These are phyloP conservation scores for Entrophospora sp. DNA, from an alignment of 192 early-diverging fungal species.

Conservation along the genomic window DNA sequence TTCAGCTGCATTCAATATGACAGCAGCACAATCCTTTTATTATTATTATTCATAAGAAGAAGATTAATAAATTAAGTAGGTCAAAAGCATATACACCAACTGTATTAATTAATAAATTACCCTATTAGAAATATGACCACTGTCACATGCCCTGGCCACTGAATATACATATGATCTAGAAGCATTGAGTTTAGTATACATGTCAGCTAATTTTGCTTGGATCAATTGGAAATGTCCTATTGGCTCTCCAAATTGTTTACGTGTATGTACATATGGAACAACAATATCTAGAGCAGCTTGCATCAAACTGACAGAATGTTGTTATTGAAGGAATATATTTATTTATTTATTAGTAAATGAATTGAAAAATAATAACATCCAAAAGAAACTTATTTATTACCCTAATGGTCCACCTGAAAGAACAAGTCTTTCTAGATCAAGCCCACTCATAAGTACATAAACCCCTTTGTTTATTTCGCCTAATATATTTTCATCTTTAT, in stretches of 20 bases:
- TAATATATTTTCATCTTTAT: constrained; percentile 69
- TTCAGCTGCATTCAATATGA: constrained; percentile 88
- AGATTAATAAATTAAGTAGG: no score
- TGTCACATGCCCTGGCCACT: constrained; percentile 79
- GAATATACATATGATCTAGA: constrained; percentile 87
- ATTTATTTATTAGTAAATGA: no score
- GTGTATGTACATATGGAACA: constrained; percentile 77
- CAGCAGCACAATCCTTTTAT: constrained; percentile 87
- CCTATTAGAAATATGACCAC: constrained; percentile 68
- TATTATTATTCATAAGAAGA: no score
- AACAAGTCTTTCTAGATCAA: constrained; percentile 84
- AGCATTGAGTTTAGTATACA: constrained; percentile 93
- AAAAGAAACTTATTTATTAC: no score
- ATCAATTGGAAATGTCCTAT: constrained; percentile 88
- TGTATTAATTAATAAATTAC: neutral
- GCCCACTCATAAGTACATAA: constrained; percentile 92
- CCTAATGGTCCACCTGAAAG: constrained; percentile 86
- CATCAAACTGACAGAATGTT: constrained; percentile 77
- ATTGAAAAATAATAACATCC: no score
- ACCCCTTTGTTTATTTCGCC: constrained; percentile 79
- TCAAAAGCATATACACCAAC: no score
- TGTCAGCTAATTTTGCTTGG: constrained; percentile 94
- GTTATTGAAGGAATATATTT: no score
- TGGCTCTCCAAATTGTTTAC: constrained; percentile 77
- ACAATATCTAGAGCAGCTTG: constrained; percentile 76